Percentiles rank a stretch among this genome's conserved stretches.
These are phyloP conservation scores for Cutaneotrichosporon curvatum DNA, from an alignment of 1,284 basidiomycete species.

Conservation along the genomic window DNA sequence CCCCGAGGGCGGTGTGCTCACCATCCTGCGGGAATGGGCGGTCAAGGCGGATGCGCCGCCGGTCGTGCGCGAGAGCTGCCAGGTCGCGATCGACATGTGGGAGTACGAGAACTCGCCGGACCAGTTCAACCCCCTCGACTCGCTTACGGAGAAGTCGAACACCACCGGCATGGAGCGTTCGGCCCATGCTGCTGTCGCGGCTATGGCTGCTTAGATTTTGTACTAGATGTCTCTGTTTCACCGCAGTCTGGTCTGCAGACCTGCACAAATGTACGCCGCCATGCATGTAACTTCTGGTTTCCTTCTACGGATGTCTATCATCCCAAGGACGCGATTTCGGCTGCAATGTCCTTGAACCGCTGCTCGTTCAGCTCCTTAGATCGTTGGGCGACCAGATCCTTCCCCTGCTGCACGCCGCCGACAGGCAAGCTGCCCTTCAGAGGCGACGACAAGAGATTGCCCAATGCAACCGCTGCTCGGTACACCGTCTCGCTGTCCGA, in stretches of 20 bases:
- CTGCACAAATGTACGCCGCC: slow-evolving; percentile 7
- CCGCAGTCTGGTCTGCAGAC: neutral
- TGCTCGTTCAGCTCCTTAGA: slow-evolving; percentile 40
- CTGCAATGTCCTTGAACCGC: slow-evolving; percentile 40
- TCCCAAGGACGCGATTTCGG: slow-evolving; percentile 31
- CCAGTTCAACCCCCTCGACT: slow-evolving; percentile 77
- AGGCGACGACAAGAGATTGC: slow-evolving; percentile 57
- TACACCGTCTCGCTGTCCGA: slow-evolving; percentile 78
- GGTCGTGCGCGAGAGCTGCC: slow-evolving; percentile 92
- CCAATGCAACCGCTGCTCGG: slow-evolving; percentile 74
- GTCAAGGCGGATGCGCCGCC: slow-evolving; percentile 66
- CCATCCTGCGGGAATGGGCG: slow-evolving; percentile 80
- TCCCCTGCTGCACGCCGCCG: slow-evolving; percentile 33
- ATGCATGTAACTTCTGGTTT: slow-evolving; percentile 20
- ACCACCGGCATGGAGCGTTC: slow-evolving; percentile 46
- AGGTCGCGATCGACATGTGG: slow-evolving; percentile 96
- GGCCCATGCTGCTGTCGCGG: slow-evolving; percentile 34
- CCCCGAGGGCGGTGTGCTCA: slow-evolving; percentile 58
- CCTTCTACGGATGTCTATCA: slow-evolving; percentile 8
- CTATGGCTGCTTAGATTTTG: slow-evolving; percentile 18
- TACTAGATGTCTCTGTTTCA: neutral
- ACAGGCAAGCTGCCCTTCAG: slow-evolving; percentile 35
- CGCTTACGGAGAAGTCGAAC: slow-evolving; percentile 37
- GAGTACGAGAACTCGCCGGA: slow-evolving; percentile 81
- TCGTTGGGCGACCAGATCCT: slow-evolving; percentile 25